Percentiles rank a stretch among this genome's conserved stretches.
These are phyloP conservation scores for Nakazawaea ambrosiae DNA, from an alignment of 805 yeast species.

Conservation along the genomic window DNA sequence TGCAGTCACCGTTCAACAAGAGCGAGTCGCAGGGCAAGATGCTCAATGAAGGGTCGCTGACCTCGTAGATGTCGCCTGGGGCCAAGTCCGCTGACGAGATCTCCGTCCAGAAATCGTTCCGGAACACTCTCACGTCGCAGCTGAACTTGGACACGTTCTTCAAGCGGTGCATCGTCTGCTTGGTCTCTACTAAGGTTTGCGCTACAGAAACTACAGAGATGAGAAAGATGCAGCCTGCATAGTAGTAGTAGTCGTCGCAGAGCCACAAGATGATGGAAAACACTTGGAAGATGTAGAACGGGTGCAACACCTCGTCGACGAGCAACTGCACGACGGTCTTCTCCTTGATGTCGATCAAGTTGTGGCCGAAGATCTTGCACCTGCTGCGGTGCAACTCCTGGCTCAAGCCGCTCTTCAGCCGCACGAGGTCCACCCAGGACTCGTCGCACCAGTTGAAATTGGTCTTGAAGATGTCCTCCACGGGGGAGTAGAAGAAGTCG, in stretches of 20 bases:
- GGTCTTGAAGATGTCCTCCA: slow-evolving; percentile 78
- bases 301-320: slow-evolving; percentile 86
- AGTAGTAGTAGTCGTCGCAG: slow-evolving; percentile 86
- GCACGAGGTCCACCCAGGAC: slow-evolving; percentile 59
- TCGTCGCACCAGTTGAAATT: slow-evolving; percentile 84
- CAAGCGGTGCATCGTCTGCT: slow-evolving; percentile 61
- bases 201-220: slow-evolving; percentile 77
- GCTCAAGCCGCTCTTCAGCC: slow-evolving; percentile 61
- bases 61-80: slow-evolving; percentile 94
- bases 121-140: slow-evolving; percentile 83
- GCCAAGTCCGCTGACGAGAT: slow-evolving; percentile 71
- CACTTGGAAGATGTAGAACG: slow-evolving; percentile 91
- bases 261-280: slow-evolving; percentile 91
- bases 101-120: slow-evolving; percentile 91
- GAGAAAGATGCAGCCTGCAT: slow-evolving; percentile 85
- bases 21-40: slow-evolving; percentile 86
- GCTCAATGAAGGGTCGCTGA: slow-evolving; percentile 73
- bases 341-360: slow-evolving; percentile 68
- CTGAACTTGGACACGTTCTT: slow-evolving; percentile 64
- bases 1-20: slow-evolving; percentile 84
- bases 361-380: slow-evolving; percentile 65
- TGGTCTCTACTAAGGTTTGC: slow-evolving; percentile 84
- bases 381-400: slow-evolving; percentile 66
- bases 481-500: slow-evolving; percentile 75
- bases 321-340: slow-evolving; percentile 60